phyloP scores from a whole-genome alignment of 2,329 filamentous ascomycete genomes.

The Colletotrichum filicis region DNA sequence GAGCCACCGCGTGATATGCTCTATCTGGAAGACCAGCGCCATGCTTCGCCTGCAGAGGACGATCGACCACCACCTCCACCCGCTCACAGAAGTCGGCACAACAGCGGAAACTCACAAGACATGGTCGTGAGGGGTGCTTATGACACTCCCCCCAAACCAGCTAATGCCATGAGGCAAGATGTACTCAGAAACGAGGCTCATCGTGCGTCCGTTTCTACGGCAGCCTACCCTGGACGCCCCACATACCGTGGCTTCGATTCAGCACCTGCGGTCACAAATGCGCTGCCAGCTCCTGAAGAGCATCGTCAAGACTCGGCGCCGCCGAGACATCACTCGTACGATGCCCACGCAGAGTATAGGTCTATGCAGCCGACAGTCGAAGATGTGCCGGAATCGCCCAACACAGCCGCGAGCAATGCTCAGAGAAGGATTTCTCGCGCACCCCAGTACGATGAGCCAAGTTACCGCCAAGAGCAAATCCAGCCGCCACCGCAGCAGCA shows the following conservation, averaged over 20 bases:
- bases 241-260: conserved; percentile 64
- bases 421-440: conserved; percentile 41
- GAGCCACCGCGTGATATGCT: conserved; percentile 45
- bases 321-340: conserved; percentile 62
- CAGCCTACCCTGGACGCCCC: conserved; percentile 62
- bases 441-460: conserved; percentile 41
- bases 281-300: conserved; percentile 46
- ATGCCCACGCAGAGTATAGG: conserved; percentile 58
- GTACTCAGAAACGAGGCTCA: conserved; percentile 68
- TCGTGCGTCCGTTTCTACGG: conserved; percentile 57
- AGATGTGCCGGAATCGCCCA: conserved; percentile 68
- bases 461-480: conserved; percentile 7
- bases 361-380: conserved; percentile 73
- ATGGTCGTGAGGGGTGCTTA: conserved; percentile 51
- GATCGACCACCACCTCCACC: conserved; percentile 67
- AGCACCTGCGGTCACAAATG: conserved; percentile 50
- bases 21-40: conserved; percentile 45
- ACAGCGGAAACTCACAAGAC: conserved; percentile 55
- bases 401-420: conserved; percentile 39
- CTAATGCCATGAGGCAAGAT: conserved; percentile 66
- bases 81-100: conserved; percentile 62
- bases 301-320: conserved; percentile 45
- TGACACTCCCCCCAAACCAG: conserved; percentile 55
- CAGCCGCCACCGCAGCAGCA: conserved; percentile 8
- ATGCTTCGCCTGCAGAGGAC: conserved; percentile 50